Evolutionary conservation across 1,284 basidiomycete species (phyloP), one percentile per base, ranked within the genome.

Genomic region (Athelia sp.): DNA sequence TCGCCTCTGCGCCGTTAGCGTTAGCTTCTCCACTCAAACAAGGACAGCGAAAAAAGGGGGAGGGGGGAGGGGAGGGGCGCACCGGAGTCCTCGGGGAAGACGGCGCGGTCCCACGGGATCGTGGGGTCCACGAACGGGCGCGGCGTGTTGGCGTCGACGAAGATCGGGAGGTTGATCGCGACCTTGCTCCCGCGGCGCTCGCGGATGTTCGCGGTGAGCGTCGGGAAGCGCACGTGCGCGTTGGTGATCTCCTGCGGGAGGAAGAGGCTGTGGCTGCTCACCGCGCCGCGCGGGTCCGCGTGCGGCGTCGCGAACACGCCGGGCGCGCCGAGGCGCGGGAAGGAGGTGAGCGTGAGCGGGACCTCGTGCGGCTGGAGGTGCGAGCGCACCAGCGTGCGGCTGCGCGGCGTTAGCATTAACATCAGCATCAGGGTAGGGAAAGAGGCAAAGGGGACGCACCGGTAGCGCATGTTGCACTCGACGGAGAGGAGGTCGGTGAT

Each of bases 171-270:
- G 64, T 99, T 97, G 63, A 98, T 98, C 18, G 90, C 87, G 19
- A 98, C 95, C 67, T 98, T 97, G 9, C 91, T 90, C 8, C 93
- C 93, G 62, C 96, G 77, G 56, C 97, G 77, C 53, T 81, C 78
- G 55, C 97, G 79, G 62, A 99, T 98, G 67, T 99, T 99, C 49
- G 94, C 92, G 1, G 97, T 96, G 24, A 99, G 77, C 6, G 96
- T 98, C 26, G 26, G 26, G 26, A 6, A 29, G 26, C 26, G 26
- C 26, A 29, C 26, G 71, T 99, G 97, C 26, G 93, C 93, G 68
- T 98, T 99, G 46, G 93, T 98, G 56, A 99, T 85, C 68, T 98
- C 85, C 65, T 99, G 90, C 1, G 95, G 93, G 15, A 99, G 77
- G 74, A 99, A 99, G 52, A 98, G 71, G 64, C 91, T 95, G 63